phyloP scores from a whole-genome alignment of 2,329 filamentous ascomycete genomes.

The Chaetomium sp. region DNA sequence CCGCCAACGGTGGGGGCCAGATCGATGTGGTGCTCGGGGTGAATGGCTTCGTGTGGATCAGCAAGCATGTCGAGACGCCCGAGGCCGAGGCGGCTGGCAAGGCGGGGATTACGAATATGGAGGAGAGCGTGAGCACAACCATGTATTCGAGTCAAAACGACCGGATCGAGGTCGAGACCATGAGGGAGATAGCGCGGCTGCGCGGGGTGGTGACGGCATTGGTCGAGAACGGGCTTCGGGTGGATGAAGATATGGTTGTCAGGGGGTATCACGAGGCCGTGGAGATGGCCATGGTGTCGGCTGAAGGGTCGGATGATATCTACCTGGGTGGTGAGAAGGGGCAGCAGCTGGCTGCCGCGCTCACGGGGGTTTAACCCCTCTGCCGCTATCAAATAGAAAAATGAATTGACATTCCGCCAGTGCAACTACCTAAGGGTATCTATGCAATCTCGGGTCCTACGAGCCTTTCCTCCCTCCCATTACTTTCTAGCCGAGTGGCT shows the following conservation, averaged over 20 bases:
- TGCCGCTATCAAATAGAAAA: not conserved
- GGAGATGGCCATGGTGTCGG: slow-evolving; percentile 67
- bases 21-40: slow-evolving; percentile 90
- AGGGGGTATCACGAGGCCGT: slow-evolving; percentile 80
- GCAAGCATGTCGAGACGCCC: slow-evolving; percentile 72
- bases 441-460: not conserved
- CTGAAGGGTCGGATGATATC: slow-evolving; percentile 57
- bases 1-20: slow-evolving; percentile 57
- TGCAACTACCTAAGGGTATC: not conserved
- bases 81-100: slow-evolving; percentile 34
- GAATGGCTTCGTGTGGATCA: slow-evolving; percentile 96
- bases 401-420: not conserved
- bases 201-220: slow-evolving; percentile 79
- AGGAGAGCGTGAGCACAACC: slow-evolving; percentile 80
- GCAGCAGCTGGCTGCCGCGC: slow-evolving; percentile 50
- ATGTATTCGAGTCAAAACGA: slow-evolving; percentile 98
- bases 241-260: slow-evolving; percentile 88
- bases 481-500: not conserved
- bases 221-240: slow-evolving; percentile 77
- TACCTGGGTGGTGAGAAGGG: slow-evolving; percentile 63
- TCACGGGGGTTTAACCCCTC: slow-evolving; percentile 36
- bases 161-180: slow-evolving; percentile 71
- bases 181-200: slow-evolving; percentile 85
- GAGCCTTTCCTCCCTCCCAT: not conserved
- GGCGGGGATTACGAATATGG: slow-evolving; percentile 74